These are phyloP conservation scores for Colletotrichum ledebouriae DNA, from an alignment of 2,329 filamentous ascomycete species.

Conservation along the genomic window DNA sequence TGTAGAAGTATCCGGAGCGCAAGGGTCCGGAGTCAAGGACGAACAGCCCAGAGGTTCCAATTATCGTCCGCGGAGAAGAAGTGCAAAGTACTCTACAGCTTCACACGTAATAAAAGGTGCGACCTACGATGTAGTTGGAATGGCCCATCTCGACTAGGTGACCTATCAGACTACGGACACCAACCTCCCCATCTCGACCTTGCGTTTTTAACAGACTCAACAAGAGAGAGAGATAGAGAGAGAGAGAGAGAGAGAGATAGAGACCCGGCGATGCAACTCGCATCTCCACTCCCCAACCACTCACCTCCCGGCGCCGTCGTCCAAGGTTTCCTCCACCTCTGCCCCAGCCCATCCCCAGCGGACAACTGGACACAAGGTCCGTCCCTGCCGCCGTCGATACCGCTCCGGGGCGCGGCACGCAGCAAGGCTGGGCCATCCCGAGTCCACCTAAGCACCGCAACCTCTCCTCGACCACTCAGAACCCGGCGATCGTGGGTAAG, in stretches of 20 bases:
- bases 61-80: no score
- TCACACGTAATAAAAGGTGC: no score
- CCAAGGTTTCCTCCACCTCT: not conserved
- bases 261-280: not conserved
- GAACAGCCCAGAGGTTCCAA: not conserved
- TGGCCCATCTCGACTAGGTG: conserved; percentile 6
- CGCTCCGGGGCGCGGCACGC: not conserved
- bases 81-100: no score
- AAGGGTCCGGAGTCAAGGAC: not conserved
- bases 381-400: conserved; percentile 21
- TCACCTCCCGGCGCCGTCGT: conserved; percentile 14
- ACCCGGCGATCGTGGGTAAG: conserved; percentile 37
- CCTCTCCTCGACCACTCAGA: conserved; percentile 28
- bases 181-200: conserved; percentile 1
- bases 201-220: no score
- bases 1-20: conserved; percentile 2
- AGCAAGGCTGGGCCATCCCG: conserved; percentile 8
- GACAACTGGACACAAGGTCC: not conserved
- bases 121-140: not conserved
- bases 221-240: no score
- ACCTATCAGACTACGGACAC: not conserved
- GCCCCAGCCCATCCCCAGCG: not conserved
- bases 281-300: not conserved
- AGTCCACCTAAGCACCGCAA: not conserved
- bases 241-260: not conserved